Evolutionary conservation across 305 asterid species (phyloP), one percentile per base, ranked within the genome.

Genomic region (Plantago lanceolata): DNA sequence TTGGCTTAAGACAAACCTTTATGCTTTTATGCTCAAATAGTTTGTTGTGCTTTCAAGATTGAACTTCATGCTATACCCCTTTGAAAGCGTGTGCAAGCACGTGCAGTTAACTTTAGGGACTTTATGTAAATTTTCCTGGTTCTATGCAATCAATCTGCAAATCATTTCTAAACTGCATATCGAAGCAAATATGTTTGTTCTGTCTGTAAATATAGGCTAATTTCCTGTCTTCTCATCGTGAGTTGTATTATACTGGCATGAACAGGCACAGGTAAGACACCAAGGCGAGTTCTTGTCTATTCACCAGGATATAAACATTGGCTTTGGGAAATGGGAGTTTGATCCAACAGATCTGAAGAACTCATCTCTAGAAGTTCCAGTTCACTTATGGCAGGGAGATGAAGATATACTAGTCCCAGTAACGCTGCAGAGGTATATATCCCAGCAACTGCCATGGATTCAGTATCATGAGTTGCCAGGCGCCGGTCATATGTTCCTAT

Each of bases 321-420:
- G 89, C 8, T 92, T 86, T 8, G 96, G 98, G 67, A 79, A 55
- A 0, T 85, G 95, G 96, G 95, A 87, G 33, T 87, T 92, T 37
- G 85, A 77, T 65, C 98, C 98, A 8, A 48, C 68, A 68, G 93
- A 86, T 58, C 65, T 89, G 72, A 64, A 84, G 70, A 85, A 87
- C 62, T 88, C 90, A 5, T 85, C 81, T 71, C 63, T 81, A 16
- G 73, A 76, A 68, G 89, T 81, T 8, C 67, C 82, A 0, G 93
- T 89, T 35, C 96, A 92, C 76, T 62, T 92, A 48, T 89, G 94
- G 96, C 92, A 82, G 17, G 98, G 96, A 40, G 96, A 85, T 7
- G 96, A 85, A 4, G 98, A 92, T 56, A 19, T 16, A 56, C 72
- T 89, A 8, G 96, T 84, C 54, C 96, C 96, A 0, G 93, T 68